phyloP scores from a whole-genome alignment of 176 grass and related monocot species.

The maize (Zea mays) region DNA sequence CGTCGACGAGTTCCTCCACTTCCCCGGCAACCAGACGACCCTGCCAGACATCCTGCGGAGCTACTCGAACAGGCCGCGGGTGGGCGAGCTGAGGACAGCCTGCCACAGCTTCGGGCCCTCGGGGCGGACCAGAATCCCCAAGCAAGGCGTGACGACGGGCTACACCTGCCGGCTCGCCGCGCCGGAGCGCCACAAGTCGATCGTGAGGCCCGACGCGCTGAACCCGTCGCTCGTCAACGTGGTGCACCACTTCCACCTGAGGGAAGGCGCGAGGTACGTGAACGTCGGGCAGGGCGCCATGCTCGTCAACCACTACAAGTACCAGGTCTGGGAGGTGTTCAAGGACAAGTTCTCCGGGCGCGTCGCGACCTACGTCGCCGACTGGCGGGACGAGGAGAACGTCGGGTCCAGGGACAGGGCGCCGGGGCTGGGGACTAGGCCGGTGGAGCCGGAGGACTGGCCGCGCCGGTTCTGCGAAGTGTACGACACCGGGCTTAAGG shows the following conservation, averaged over 20 bases:
- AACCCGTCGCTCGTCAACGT: slow-evolving; percentile 89
- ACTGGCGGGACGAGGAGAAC: slow-evolving; percentile 95
- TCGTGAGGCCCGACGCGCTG: slow-evolving; percentile 65
- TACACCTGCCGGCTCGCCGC: slow-evolving; percentile 80
- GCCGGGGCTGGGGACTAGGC: slow-evolving; percentile 85
- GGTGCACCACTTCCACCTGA: slow-evolving; percentile 97
- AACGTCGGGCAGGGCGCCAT: slow-evolving; percentile 79
- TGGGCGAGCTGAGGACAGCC: slow-evolving; percentile 73
- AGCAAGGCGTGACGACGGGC: slow-evolving; percentile 57
- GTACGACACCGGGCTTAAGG: slow-evolving; percentile 73
- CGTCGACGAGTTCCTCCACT: slow-evolving; percentile 86
- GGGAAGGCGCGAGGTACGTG: slow-evolving; percentile 72
- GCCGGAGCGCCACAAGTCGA: slow-evolving; percentile 89
- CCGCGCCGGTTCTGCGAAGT: slow-evolving; percentile 82
- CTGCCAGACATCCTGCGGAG: slow-evolving; percentile 60
- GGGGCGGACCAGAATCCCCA: slow-evolving; percentile 61
- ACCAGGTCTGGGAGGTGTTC: slow-evolving; percentile 98
- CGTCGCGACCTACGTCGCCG: slow-evolving; percentile 86
- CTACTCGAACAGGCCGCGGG: slow-evolving; percentile 58
- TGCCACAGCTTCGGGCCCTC: slow-evolving; percentile 98
- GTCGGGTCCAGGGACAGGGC: slow-evolving; percentile 91
- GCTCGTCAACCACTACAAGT: slow-evolving; percentile 98
- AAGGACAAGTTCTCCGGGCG: slow-evolving; percentile 91
- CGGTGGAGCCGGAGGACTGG: slow-evolving; percentile 89
- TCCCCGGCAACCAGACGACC: slow-evolving; percentile 60